phyloP scores from a whole-genome alignment of 192 early-diverging fungal species.

The Gaertneriomyces semiglobifer region DNA sequence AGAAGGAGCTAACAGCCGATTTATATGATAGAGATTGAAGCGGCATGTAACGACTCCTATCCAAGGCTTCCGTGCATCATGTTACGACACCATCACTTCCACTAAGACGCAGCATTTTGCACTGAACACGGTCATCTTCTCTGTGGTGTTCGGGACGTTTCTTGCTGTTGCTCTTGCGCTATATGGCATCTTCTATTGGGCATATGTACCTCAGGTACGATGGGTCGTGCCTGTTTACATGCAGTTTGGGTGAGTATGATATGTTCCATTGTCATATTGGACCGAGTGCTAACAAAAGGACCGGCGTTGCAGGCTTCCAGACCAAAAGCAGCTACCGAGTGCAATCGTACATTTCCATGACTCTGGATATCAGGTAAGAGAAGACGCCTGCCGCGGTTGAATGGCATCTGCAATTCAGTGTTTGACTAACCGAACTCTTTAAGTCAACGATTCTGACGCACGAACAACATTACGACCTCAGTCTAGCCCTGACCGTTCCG shows the following conservation, averaged over 20 bases:
- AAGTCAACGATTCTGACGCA: conserved; percentile 26
- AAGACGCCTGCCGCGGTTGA: background rate
- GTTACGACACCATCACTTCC: conserved; percentile 32
- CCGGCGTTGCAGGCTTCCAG: too few relatives aligned
- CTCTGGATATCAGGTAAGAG: too few relatives aligned
- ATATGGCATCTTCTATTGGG: conserved; percentile 57
- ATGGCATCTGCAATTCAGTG: background rate
- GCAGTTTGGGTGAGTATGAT: conserved; percentile 40
- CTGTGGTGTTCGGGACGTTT: conserved; percentile 22
- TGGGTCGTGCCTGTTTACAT: conserved; percentile 55
- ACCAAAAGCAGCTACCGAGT: too few relatives aligned
- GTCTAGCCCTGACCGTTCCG: conserved; percentile 56
- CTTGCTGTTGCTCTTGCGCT: conserved; percentile 32
- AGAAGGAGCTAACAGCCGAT: too few relatives aligned
- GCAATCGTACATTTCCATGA: too few relatives aligned
- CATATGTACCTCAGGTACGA: conserved; percentile 60
- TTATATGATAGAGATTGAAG: too few relatives aligned
- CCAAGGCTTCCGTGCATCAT: too few relatives aligned
- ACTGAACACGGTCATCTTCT: conserved; percentile 38
- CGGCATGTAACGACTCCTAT: too few relatives aligned
- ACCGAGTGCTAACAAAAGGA: too few relatives aligned
- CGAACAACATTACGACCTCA: conserved; percentile 61
- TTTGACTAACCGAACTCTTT: background rate
- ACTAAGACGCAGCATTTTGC: conserved; percentile 36
- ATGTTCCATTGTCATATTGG: background rate